Base-by-base conservation (phyloP, 768 basidiomycete genomes). In the Brasilioporus rufonigricans region DNA sequence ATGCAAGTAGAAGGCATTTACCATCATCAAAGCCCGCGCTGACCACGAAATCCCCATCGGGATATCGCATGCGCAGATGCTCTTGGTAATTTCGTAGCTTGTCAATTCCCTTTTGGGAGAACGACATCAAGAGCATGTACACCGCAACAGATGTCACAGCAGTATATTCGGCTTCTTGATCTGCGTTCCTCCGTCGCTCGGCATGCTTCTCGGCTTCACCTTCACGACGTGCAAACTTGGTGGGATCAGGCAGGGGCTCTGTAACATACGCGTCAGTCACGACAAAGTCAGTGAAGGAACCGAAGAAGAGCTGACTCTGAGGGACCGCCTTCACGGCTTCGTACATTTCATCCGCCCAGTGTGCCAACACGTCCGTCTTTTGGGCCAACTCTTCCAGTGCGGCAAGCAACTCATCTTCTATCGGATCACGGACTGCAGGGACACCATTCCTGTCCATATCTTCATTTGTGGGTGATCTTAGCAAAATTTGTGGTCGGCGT, bases 311-410 rank as follows among this genome's bases (percentile, higher is more conserved):
- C 89, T 38, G 61, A 92, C 89, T 91, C 71, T 91, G 86, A 21
- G 91, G 89, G 33, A 90, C 77, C 16, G 85, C 87, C 69, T 92
- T 92, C 26, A 93, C 89, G 65, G 84, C 86, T 62, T 91, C 90
- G 63, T 91, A 90, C 82, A 97, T 87, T 77, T 93, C 89, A 60
- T 98, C 96, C 21, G 91, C 97, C 84, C 94, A 96, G 57, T 90
- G 87, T 53, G 90, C 89, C 55, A 98, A 74, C 49, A 95, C 93
- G 56, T 91, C 86, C 32, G 96, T 96, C 80, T 98, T 99, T 78
- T 97, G 92, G 32, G 95, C 96, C 4, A 95, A 75, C 59, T 95
- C 90, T 66, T 98, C 96, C 40, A 98, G 74, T 19, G 74, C 70
- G 3, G 77, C 82, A n/a, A 97, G 73, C n/a, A 97, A 71, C 56